Evolutionary conservation across 2,329 filamentous ascomycete species (phyloP).

Genomic region (Emmonsiellopsis sp.): DNA sequence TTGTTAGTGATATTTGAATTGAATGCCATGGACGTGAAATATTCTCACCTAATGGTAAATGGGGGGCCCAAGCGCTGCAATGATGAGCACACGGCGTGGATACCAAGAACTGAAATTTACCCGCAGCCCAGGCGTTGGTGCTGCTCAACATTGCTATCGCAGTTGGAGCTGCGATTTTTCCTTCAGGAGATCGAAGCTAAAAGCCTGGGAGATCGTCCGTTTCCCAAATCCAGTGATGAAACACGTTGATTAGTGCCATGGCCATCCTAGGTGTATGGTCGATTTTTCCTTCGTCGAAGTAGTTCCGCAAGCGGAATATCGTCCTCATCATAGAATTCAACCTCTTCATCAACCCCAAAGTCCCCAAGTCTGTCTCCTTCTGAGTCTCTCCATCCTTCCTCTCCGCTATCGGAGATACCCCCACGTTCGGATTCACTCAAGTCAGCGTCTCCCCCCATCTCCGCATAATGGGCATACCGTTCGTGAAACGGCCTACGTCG

Average conservation of each 20-base stretch:
- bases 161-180: no score
- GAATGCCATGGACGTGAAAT: no score
- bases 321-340: conserved; percentile 56
- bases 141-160: no score
- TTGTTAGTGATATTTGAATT: no score
- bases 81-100: no score
- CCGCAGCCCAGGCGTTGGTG: no score
- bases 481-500: conserved; percentile 35
- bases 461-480: conserved; percentile 20
- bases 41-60: no score
- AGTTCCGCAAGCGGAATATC: conserved; percentile 51
- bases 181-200: background rate
- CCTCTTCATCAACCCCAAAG: conserved; percentile 45
- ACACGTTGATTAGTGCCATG: background rate
- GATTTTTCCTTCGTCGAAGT: conserved; percentile 20
- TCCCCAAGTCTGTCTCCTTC: conserved; percentile 55
- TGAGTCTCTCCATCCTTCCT: conserved; percentile 54
- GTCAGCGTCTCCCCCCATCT: conserved; percentile 8
- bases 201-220: background rate
- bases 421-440: conserved; percentile 14
- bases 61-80: no score
- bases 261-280: background rate
- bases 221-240: background rate
- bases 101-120: no score
- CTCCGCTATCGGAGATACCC: conserved; percentile 35